Evolutionary conservation across 108 stramenopile genomes (phyloP).

Genomic region (Pseudonitzschia pungens): DNA sequence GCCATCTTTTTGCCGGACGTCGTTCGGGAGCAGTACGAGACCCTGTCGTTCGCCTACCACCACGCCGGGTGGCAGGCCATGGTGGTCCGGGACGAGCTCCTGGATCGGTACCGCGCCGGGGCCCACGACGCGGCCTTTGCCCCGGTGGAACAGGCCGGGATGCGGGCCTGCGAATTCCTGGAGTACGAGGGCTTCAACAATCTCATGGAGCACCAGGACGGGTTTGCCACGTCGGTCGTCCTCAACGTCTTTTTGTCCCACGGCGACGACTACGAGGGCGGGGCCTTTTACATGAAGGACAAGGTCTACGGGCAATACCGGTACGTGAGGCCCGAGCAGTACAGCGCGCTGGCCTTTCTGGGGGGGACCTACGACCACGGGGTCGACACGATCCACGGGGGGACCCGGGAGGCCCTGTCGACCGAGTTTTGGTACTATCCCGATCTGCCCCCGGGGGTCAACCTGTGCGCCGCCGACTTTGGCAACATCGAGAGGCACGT

Average conservation of each 20-base stretch:
- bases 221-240: slow-evolving; percentile 25
- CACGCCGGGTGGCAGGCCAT: slow-evolving; percentile 35
- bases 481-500: slow-evolving; percentile 30
- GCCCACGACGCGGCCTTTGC: slow-evolving; percentile 7
- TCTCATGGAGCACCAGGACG: slow-evolving; percentile 33
- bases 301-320: slow-evolving; percentile 2
- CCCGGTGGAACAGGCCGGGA: slow-evolving; percentile 22
- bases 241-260: slow-evolving; percentile 36
- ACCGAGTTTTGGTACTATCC: slow-evolving; percentile 42
- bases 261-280: slow-evolving; percentile 36
- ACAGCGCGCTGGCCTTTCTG: slow-evolving; percentile 33
- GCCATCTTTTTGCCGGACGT: slow-evolving; percentile 35
- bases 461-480: slow-evolving; percentile 22
- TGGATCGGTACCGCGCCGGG: background rate
- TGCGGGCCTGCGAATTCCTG: slow-evolving; percentile 38
- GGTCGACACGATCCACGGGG: slow-evolving; percentile 31
- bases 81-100: slow-evolving; percentile 6
- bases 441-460: slow-evolving; percentile 36
- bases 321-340: slow-evolving; percentile 18
- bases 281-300: slow-evolving; percentile 34
- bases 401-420: slow-evolving; percentile 36
- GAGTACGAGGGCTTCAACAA: slow-evolving; percentile 31
- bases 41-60: slow-evolving; percentile 32
- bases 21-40: slow-evolving; percentile 26
- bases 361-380: slow-evolving; percentile 40